phyloP scores from a whole-genome alignment of 1,139 yeast species.

The Yamadazyma jaroonii region DNA sequence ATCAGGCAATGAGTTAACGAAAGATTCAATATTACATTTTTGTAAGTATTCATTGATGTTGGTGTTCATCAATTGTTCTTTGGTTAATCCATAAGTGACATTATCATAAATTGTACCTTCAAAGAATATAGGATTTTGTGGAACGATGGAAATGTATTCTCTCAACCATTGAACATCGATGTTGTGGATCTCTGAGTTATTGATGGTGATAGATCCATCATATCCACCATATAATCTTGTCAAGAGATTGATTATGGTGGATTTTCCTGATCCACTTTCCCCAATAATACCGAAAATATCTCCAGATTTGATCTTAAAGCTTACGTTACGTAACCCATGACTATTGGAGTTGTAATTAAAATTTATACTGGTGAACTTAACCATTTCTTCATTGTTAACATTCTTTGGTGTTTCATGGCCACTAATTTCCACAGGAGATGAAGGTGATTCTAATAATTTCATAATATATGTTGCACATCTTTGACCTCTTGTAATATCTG shows the following conservation, averaged over 20 bases:
- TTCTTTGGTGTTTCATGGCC: conserved; percentile 21
- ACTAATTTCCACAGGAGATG: conserved; percentile 28
- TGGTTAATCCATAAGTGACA: conserved; percentile 56
- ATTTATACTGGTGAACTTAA: conserved; percentile 40
- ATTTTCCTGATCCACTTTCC: conserved; percentile 78
- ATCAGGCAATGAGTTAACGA: conserved; percentile 50
- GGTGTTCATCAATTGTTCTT: conserved; percentile 21
- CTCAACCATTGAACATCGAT: conserved; percentile 52
- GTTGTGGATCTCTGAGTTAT: conserved; percentile 40
- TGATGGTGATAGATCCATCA: conserved; percentile 31
- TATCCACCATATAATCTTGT: conserved; percentile 48
- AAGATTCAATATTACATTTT: conserved; percentile 48
- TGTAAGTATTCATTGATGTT: conserved; percentile 42
- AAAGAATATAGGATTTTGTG: conserved; percentile 65
- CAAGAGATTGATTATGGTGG: conserved; percentile 58
- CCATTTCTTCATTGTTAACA: conserved; percentile 15
- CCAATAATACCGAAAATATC: conserved; percentile 67
- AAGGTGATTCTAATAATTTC: conserved; percentile 36
- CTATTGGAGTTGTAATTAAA: conserved; percentile 46
- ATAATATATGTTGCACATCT: conserved; percentile 61
- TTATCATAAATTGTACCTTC: conserved; percentile 69
- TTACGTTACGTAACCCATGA: conserved; percentile 30
- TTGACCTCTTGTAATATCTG: conserved; percentile 76
- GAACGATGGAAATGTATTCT: conserved; percentile 57
- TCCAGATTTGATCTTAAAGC: conserved; percentile 39